phyloP scores from a whole-genome alignment of 495 filamentous ascomycete species.

The Penicillium cosmopolitanum region DNA sequence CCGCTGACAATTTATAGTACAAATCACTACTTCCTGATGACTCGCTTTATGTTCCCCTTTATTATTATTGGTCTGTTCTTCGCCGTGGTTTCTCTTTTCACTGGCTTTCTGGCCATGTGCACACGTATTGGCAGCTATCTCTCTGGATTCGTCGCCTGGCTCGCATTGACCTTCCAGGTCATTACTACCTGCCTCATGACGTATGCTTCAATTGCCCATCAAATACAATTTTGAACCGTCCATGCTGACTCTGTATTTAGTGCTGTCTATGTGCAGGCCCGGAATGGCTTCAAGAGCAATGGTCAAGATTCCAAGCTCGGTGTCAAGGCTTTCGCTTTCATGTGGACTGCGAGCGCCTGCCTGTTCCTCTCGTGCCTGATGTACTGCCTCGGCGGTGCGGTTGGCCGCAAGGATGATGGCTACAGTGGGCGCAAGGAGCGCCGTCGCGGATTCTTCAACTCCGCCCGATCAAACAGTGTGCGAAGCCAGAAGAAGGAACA shows the following conservation, averaged over 20 bases:
- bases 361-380: conserved; percentile 71
- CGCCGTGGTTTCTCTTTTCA: conserved; percentile 59
- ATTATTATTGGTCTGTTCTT: conserved; percentile 72
- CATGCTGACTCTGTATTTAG: conserved; percentile 43
- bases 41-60: conserved; percentile 75
- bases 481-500: conserved; percentile 41
- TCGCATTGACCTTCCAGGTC: conserved; percentile 65
- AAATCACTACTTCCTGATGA: conserved; percentile 63
- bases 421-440: conserved; percentile 48
- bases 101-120: conserved; percentile 63
- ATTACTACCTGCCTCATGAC: conserved; percentile 70
- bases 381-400: conserved; percentile 61
- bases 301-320: conserved; percentile 66
- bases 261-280: conserved; percentile 75
- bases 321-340: conserved; percentile 78
- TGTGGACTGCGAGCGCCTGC: conserved; percentile 76
- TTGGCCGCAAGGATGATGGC: conserved; percentile 40
- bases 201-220: conserved; percentile 48
- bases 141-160: conserved; percentile 55
- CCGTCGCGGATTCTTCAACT: conserved; percentile 49
- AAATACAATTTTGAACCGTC: not conserved
- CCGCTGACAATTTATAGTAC: conserved; percentile 40
- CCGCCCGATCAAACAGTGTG: conserved; percentile 40
- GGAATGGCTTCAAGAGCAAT: conserved; percentile 65
- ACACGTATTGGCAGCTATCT: conserved; percentile 63